Base-by-base conservation (phyloP, 768 basidiomycete species). In the Rhodosporidiobolus odoratus region DNA sequence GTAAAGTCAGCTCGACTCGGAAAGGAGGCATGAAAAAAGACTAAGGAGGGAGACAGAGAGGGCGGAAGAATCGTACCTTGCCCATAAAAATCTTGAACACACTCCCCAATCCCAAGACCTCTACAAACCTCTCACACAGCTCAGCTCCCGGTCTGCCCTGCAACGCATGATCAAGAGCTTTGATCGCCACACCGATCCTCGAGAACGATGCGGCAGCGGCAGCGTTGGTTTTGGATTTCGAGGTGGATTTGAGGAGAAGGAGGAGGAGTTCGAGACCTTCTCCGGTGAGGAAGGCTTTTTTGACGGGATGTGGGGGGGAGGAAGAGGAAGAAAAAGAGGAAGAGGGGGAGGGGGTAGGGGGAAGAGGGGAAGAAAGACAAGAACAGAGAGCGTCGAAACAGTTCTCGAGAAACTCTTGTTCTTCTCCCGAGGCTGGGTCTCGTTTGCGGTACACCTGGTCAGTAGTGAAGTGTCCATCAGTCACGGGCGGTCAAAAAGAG, bases 321-420 rank as follows among this genome's bases (percentile, higher is more conserved):
- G 58, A 32, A 37, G 5, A 45, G 40, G 37, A 23, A 19, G 48
- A 23, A 17, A n/a, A 52, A 35, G 7, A 35, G 16, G 3, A 25
- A 0, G 21, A 2, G 16, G 40, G 52, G 41, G 4, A 27, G 12
- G 6, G 12, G 0, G 7, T 4, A 5, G 41, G 15, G 8, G 56
- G 64, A 17, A 57, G 37, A n/a, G 63, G 45, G 3, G 66, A 62
- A 1, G 67, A 66, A 32, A 98, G 82, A 0, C 88, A 84, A 1
- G 93, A 94, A 78, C 96, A 98, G 32, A 99, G 80, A 0, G 87
- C 80, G 78, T 97, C 91, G 77, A 98, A 98, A 6, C 92, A 77
- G 79, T 99, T 98, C 78, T 98, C 96, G 93, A 98, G 94, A 80
- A 92, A 98, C 79, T 99, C 96, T 8, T 86, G 83, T 80, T 99